Evolutionary conservation across 768 basidiomycete species (phyloP).

Genomic region (Gyrodon lividus): DNA sequence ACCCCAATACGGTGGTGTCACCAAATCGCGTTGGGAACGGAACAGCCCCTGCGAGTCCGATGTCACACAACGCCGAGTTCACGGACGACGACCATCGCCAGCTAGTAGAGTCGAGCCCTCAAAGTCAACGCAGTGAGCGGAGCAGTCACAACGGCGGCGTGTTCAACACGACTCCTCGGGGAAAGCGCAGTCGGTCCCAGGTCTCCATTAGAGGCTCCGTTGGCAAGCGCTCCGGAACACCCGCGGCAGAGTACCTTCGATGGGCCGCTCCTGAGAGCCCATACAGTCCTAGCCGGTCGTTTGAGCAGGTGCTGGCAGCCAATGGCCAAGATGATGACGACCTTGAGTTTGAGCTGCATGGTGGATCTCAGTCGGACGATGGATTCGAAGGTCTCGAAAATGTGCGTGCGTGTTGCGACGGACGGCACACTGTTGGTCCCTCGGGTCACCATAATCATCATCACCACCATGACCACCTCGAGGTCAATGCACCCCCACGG

Average conservation of each 20-base stretch:
- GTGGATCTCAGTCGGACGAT: slow-evolving; percentile 66
- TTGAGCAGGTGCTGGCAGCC: slow-evolving; percentile 47
- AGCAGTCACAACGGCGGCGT: slow-evolving; percentile 59
- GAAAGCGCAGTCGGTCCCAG: slow-evolving; percentile 76
- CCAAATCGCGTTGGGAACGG: slow-evolving; percentile 32
- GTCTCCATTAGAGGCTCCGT: slow-evolving; percentile 69
- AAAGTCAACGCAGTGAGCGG: slow-evolving; percentile 70
- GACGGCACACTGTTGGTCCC: slow-evolving; percentile 79
- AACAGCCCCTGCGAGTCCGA: slow-evolving; percentile 47
- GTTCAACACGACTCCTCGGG: slow-evolving; percentile 76
- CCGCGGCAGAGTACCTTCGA: slow-evolving; percentile 87
- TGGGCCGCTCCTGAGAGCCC: slow-evolving; percentile 76
- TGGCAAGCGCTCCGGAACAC: slow-evolving; percentile 85
- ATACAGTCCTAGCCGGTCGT: slow-evolving; percentile 71
- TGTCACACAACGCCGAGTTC: slow-evolving; percentile 41
- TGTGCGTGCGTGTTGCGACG: slow-evolving; percentile 89
- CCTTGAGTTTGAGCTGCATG: slow-evolving; percentile 82
- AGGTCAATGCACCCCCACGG: slow-evolving; percentile 48
- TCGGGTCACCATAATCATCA: slow-evolving; percentile 55
- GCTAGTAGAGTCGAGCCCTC: slow-evolving; percentile 55
- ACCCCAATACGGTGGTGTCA: slow-evolving; percentile 22
- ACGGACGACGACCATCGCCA: slow-evolving; percentile 55
- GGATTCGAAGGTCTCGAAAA: slow-evolving; percentile 94
- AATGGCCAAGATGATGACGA: slow-evolving; percentile 54
- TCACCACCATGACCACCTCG: slow-evolving; percentile 58